Evolutionary conservation across 2,329 filamentous ascomycete genomes (phyloP).

Genomic region (Cadophora luteo-olivacea): DNA sequence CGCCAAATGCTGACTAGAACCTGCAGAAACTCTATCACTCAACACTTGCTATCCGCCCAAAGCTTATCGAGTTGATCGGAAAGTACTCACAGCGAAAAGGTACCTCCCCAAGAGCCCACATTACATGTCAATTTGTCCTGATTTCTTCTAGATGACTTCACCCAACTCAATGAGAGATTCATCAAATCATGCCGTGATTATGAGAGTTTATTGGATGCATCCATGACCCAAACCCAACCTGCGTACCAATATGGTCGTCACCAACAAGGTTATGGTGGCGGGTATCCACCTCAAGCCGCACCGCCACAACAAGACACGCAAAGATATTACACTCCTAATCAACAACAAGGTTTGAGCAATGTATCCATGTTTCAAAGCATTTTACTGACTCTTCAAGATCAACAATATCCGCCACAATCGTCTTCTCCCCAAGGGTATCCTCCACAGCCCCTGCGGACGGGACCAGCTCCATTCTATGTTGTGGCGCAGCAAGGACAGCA

Average conservation of each 20-base stretch:
- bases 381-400: conserved; percentile 32
- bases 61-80: conserved; percentile 96
- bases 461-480: conserved; percentile 69
- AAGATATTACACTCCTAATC: conserved; percentile 71
- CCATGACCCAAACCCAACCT: conserved; percentile 92
- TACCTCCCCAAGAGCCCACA: conserved; percentile 47
- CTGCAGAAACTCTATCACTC: conserved; percentile 82
- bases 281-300: conserved; percentile 45
- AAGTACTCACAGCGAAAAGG: conserved; percentile 99
- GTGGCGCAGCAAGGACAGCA: conserved; percentile 50
- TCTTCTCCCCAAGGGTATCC: conserved; percentile 62
- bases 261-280: conserved; percentile 48
- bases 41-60: conserved; percentile 91
- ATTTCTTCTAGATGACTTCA: conserved; percentile 83
- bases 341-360: conserved; percentile 44
- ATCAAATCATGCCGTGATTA: conserved; percentile 98
- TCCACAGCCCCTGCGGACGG: conserved; percentile 56
- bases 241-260: conserved; percentile 72
- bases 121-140: conserved; percentile 26
- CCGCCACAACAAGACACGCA: conserved; percentile 63
- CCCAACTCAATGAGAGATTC: conserved; percentile 98
- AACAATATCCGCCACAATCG: conserved; percentile 55
- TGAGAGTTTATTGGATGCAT: conserved; percentile 92
- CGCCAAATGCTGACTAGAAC: conserved; percentile 45
- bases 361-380: not conserved